Base-by-base conservation (phyloP, 176 grass and related monocot species). In the Aegilops bicornis region DNA sequence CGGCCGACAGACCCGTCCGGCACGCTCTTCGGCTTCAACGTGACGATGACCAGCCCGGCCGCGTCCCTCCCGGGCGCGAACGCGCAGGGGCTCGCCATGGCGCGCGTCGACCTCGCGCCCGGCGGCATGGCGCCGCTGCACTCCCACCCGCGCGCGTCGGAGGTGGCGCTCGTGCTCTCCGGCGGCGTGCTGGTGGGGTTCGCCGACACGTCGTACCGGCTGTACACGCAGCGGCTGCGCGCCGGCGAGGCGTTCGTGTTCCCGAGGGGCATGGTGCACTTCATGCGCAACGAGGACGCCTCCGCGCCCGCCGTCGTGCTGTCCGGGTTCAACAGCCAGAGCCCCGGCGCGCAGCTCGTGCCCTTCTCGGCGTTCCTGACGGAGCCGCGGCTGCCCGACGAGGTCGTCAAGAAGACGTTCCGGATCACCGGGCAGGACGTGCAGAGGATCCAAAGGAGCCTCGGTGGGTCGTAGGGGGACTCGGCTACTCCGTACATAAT, bases 201-300 rank as follows among this genome's bases (percentile, higher is more conserved):
- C 84, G 89, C 84, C 6, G 92, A 91, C 92, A 94, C 89, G 73
- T 86, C 92, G 62, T 81, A 89, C 84, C 89, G 84, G 36, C 89
- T 91, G 58, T 94, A 87, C 92, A 89, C 92, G 62, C 87, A 94
- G 87, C 80, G 71, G 76, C 87, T 94, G 71, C 84, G 89, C 69
- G 76, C 92, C 42, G 92, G 92, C 56, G 87, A 94, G 81, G 84
- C 89, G 8, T 94, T 94, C 80, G 87, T 91, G 64, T 89, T 94
- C 87, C 87, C 92, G 17, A 84, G 8, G 71, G 89, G 64, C 22
- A 88, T 94, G 71, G 83, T 91, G 35, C 92, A 91, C 72, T 94
- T 87, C 78, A 30, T 91, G 33, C 73, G 91, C 89, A 94, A 91
- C 84, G 1, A 69, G 30, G 79, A 89, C 80, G 22, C 25, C 47